phyloP scores from a whole-genome alignment of 2,329 filamentous ascomycete species.

The Alternaria atra region DNA sequence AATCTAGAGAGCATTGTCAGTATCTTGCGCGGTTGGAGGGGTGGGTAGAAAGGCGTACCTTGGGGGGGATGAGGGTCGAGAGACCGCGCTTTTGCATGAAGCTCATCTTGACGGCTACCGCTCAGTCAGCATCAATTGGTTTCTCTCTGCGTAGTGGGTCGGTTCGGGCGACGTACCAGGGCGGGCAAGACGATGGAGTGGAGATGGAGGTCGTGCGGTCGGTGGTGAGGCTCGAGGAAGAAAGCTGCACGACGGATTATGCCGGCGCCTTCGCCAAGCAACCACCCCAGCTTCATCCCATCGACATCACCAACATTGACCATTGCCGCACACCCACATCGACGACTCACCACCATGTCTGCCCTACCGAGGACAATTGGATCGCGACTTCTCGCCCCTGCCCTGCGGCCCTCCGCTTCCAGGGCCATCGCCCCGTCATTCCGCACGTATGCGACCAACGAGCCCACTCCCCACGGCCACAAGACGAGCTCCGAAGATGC shows the following conservation, averaged over 20 bases:
- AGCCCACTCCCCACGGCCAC: slow-evolving; percentile 22
- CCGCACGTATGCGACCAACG: slow-evolving; percentile 47
- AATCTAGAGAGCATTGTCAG: slow-evolving; percentile 66
- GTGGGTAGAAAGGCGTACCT: slow-evolving; percentile 68
- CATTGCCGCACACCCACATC: slow-evolving; percentile 20
- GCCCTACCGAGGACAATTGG: slow-evolving; percentile 53
- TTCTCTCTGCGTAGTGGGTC: slow-evolving; percentile 15
- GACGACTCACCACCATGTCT: slow-evolving; percentile 48
- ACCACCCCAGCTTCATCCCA: slow-evolving; percentile 26
- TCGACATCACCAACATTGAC: slow-evolving; percentile 30
- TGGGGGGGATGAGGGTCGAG: slow-evolving; percentile 98
- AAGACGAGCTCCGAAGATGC: slow-evolving; percentile 50
- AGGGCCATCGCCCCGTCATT: slow-evolving; percentile 35
- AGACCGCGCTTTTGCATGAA: slow-evolving; percentile 89
- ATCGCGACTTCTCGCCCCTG: slow-evolving; percentile 51
- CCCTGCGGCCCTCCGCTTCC: slow-evolving; percentile 37
- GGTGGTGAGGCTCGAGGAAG: slow-evolving; percentile 42
- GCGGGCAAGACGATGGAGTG: slow-evolving; percentile 48
- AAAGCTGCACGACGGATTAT: slow-evolving; percentile 43
- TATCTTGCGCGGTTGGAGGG: slow-evolving; percentile 18
- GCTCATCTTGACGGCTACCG: slow-evolving; percentile 77
- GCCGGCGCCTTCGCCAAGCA: slow-evolving; percentile 32
- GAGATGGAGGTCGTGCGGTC: slow-evolving; percentile 43
- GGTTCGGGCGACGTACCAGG: slow-evolving; percentile 40
- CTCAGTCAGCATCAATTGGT: slow-evolving; percentile 51